These are phyloP conservation scores for Fomes fomentarius DNA, from an alignment of 1,284 basidiomycete species.

Conservation along the genomic window DNA sequence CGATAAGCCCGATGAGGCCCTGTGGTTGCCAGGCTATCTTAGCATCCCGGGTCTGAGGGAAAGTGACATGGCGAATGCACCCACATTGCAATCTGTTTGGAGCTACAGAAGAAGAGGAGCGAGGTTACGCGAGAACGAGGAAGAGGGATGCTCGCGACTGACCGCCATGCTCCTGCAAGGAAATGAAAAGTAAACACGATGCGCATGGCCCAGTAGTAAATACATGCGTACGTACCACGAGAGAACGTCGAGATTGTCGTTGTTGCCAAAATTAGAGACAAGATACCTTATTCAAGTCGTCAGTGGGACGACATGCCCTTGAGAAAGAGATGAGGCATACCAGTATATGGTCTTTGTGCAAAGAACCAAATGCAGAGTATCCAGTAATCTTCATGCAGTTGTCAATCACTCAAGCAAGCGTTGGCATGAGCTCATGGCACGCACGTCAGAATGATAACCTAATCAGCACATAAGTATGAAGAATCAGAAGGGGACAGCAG, in stretches of 20 bases:
- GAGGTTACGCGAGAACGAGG: background rate
- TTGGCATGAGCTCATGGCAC: background rate
- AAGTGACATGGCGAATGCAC: background rate
- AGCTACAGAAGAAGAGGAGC: slow-evolving; percentile 18
- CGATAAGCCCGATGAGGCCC: slow-evolving; percentile 33
- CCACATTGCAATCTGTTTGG: slow-evolving; percentile 36
- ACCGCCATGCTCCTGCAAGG: slow-evolving; percentile 32
- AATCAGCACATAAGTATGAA: background rate
- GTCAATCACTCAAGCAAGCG: background rate
- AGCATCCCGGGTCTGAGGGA: background rate
- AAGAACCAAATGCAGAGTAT: slow-evolving; percentile 31
- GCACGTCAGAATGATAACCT: slow-evolving; percentile 28
- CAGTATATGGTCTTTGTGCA: slow-evolving; percentile 33
- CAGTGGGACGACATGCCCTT: too few relatives aligned
- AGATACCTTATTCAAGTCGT: slow-evolving; percentile 27
- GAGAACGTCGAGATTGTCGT: slow-evolving; percentile 25
- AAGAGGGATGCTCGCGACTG: background rate
- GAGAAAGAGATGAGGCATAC: slow-evolving; percentile 7
- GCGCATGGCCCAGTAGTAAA: too few relatives aligned
- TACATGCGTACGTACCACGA: slow-evolving; percentile 28
- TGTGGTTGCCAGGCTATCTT: background rate
- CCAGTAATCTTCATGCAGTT: slow-evolving; percentile 16
- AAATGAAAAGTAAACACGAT: background rate
- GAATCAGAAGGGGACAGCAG: background rate
- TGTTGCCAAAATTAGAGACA: slow-evolving; percentile 31